Base-by-base conservation (phyloP, 1,284 basidiomycete species). In the Apiotrichum gracile region DNA sequence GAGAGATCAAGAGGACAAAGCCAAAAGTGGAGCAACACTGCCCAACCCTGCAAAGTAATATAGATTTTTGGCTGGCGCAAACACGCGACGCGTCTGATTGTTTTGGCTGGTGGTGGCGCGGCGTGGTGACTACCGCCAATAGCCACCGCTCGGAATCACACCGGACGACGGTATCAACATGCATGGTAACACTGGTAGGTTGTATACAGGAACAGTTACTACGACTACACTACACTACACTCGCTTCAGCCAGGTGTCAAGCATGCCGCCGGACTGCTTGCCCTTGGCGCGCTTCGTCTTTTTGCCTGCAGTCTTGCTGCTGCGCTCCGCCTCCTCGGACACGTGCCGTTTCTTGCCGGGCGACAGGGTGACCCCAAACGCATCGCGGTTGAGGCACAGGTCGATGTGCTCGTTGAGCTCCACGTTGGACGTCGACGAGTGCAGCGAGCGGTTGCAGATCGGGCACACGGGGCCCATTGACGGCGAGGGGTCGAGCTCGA, bases 351-450 rank as follows among this genome's bases (percentile, higher is more conserved):
- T 54, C 49, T 61, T 61, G 14, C 59, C 51, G 1, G 63, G 60
- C 12, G 46, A 55, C 43, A 53, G 52, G 24, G 55, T 57, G 0
- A 61, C 60, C 10, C 26, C 53, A 24, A 70, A 65, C 2, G 65
- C 65, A 29, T 70, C 70, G 22, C 60, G 61, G 47, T 72, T 70
- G 21, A 75, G 53, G 51, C 73, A 75, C 52, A 60, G 46, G 48
- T 75, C 73, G 26, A 75, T 64, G 53, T 75, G 73, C n/a, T 67
- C 67, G 50, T 75, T 75, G 38, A 75, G 52, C 14, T 58, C 66
- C 5, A 61, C 53, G 50, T 75, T 75, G 10, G 68, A 66, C 2
- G 68, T 67, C 2, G 60, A 61, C 0, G 61, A 45, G 16, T 61
- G 59, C 0, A 75, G 61, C 0, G 55, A 41, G 37, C 64, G 55